Base-by-base conservation (phyloP, 495 filamentous ascomycete genomes). In the Aspergillus haitiensis region DNA sequence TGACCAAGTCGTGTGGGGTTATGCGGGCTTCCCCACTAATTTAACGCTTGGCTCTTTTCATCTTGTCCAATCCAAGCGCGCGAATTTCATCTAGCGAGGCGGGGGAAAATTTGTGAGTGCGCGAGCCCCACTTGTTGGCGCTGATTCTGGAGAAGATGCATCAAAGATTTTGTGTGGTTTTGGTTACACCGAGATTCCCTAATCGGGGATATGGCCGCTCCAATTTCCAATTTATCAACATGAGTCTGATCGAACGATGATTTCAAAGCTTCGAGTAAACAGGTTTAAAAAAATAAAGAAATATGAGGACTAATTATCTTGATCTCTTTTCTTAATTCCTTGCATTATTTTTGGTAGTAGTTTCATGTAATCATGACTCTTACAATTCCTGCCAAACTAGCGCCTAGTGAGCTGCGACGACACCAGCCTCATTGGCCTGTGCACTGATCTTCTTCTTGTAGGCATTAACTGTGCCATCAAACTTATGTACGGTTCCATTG, bases 371-470 rank as follows among this genome's bases (percentile, higher is more conserved):
- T 27, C 21, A 27, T 27, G 21, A 27, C 21, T 27, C n/a, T 27
- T 27, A 27, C 21, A 27, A 27, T 27, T 27, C 21, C 21, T 27
- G 21, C 21, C 21, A 27, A 27, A 27, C 21, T 27, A 27, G 21
- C 21, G 21, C 21, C 61, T 72, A 78, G 44, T 78, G 77, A 59
- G 71, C 68, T 32, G 70, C 67, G 31, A 68, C 93, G 21, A 97
- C 93, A 52, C 94, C 94, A 63, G 86, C 85, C 36, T 84, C 85
- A 70, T 94, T 89, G 13, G 94, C 94, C 75, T 97, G 94, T 16
- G 91, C 88, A 35, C 81, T 86, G 66, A 99, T 98, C 74, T 89
- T 84, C 85, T 88, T 96, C 87, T 99, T 99, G 77, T 99, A 99
- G 39, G 92, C 91, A 76, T 94, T 89, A 31, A 99, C 92, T 71